Percentiles rank a stretch among this genome's conserved stretches.
Conservation (phyloP, 1,284 basidiomycete species). For the Boletus subluridellus region DNA sequence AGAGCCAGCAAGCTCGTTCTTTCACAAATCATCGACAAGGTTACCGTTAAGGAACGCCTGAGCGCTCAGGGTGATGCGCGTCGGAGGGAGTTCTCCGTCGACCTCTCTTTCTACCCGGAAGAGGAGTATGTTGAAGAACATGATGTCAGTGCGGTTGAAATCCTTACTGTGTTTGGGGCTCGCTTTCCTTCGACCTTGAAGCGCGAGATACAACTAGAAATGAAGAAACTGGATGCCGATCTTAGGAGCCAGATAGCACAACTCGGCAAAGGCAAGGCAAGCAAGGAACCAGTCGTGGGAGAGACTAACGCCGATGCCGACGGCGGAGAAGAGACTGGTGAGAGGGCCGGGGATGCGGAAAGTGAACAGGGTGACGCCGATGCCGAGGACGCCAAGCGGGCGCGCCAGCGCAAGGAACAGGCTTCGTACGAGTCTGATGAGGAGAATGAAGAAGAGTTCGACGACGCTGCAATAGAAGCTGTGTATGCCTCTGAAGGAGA, state of each 20-base stretch:
- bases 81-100: slow-evolving; percentile 79
- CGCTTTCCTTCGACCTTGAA: slow-evolving; percentile 84
- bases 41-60: slow-evolving; percentile 80
- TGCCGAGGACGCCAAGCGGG: slow-evolving; percentile 70
- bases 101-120: slow-evolving; percentile 84
- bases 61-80: slow-evolving; percentile 66
- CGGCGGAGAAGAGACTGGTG: slow-evolving; percentile 34
- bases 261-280: slow-evolving; percentile 75
- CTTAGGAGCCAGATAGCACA: slow-evolving; percentile 76
- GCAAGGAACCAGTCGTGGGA: slow-evolving; percentile 47
- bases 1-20: slow-evolving; percentile 83
- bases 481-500: slow-evolving; percentile 53
- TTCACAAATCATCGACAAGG: slow-evolving; percentile 85
- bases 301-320: slow-evolving; percentile 45
- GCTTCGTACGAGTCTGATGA: slow-evolving; percentile 71
- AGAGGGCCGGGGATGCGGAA: slow-evolving; percentile 43
- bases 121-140: slow-evolving; percentile 87
- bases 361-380: slow-evolving; percentile 79
- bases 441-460: slow-evolving; percentile 51
- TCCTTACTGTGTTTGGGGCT: slow-evolving; percentile 70
- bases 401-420: slow-evolving; percentile 62
- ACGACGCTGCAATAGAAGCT: slow-evolving; percentile 67
- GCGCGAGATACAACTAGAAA: slow-evolving; percentile 83
- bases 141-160: slow-evolving; percentile 70
- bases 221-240: slow-evolving; percentile 84